A percentile compares a stretch with the other conserved stretches of the same genome.
Conservation (phyloP, 257 asterid genomes). For the Eucommia ulmoides region DNA sequence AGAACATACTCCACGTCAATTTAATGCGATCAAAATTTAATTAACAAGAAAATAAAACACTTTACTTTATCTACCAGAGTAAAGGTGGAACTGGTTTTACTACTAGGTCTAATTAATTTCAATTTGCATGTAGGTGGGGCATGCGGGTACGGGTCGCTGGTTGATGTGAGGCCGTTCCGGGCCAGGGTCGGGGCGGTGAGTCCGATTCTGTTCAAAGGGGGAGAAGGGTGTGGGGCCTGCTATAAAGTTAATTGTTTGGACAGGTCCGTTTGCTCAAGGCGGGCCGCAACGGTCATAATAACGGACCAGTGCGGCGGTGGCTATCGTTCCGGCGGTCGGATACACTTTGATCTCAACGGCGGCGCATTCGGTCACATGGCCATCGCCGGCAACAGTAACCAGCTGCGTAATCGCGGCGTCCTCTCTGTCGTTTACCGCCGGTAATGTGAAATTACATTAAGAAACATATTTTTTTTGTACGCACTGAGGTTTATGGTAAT, state of each 20-base stretch:
- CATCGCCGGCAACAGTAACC: conserved; percentile 49
- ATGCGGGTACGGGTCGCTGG: conserved; percentile 86
- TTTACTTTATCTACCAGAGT: no score
- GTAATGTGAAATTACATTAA: conserved; percentile 16
- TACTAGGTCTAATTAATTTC: no score
- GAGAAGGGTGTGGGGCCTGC: conserved; percentile 97
- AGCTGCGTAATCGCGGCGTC: conserved; percentile 81
- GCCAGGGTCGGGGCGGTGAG: conserved; percentile 98
- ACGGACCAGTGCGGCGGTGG: conserved; percentile 96
- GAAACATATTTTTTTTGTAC: no score
- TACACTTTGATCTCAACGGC: conserved; percentile 89
- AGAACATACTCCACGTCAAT: no score
- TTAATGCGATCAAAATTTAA: no score
- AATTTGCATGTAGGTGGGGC: conserved; percentile 78
- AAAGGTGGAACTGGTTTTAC: no score
- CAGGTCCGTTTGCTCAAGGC: conserved; percentile 68
- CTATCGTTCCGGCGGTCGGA: conserved; percentile 44
- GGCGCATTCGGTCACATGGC: conserved; percentile 96
- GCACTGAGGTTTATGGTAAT: no score
- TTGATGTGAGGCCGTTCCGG: conserved; percentile 82
- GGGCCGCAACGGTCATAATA: conserved; percentile 85
- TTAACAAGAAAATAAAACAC: no score
- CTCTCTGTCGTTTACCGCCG: conserved; percentile 67
- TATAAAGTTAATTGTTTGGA: conserved; percentile 79
- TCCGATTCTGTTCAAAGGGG: conserved; percentile 77